Evolutionary conservation across 257 asterid species (phyloP), one percentile per base, ranked within the genome.

Genomic region (Solanum megistacrolobum): DNA sequence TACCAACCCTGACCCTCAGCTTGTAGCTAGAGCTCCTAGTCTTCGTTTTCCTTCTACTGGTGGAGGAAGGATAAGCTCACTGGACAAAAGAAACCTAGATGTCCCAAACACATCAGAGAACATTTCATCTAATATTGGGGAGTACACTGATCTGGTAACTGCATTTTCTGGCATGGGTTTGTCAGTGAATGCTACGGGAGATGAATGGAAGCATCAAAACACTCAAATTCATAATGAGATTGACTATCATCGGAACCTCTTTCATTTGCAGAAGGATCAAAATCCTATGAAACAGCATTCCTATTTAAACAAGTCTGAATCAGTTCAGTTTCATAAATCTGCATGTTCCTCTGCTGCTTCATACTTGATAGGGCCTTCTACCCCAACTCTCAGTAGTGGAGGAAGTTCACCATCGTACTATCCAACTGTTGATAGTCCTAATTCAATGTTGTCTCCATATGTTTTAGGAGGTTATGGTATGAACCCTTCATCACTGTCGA

Each of bases 111-210:
- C 86, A 32, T 88, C 82, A 75, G 93, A 92, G 69, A 93, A 87
- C 86, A 89, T 89, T 86, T 75, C 88, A 27, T 87, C 88, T 39
- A 90, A 89, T 83, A 86, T 82, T 73, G 89, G 75, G 46, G 93
- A 90, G 91, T 87, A 91, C 52, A 78, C 90, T 38, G 94, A 93
- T 90, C 89, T 95, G 46, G 93, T 89, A 31, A 84, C 94, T 83
- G 94, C 95, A 87, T 89, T 94, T 55, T 94, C 98, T 43, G 93
- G 93, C 89, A 88, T 95, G 92, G 90, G 88, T 87, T 90, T 95
- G 18, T 92, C 98, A 18, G 71, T 83, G 27, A 93, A 92, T 88
- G 87, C 74, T 82, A 87, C 88, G 71, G 87, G 89, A 46, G 94
- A 89, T 71, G 94, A 92, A 62, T 92, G 89, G 89, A 92, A 88